Percentiles rank a stretch among this genome's conserved stretches.
These are phyloP conservation scores for Syzygium jambos DNA, from an alignment of 345 rosid species.

Conservation along the genomic window DNA sequence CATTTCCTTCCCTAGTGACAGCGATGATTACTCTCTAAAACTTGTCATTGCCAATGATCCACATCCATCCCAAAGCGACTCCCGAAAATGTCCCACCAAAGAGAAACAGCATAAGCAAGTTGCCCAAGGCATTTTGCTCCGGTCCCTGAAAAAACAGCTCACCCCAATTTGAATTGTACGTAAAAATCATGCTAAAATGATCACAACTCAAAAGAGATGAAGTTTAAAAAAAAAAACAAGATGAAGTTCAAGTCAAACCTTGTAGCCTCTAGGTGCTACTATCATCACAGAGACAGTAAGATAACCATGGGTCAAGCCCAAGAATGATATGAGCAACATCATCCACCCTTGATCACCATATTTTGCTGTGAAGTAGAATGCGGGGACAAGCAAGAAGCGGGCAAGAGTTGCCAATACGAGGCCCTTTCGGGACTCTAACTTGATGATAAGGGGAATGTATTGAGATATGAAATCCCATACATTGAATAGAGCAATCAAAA, in stretches of 20 bases:
- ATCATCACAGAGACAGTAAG: constrained; percentile 75
- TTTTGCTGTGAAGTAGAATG: constrained; percentile 78
- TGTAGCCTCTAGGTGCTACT: constrained; percentile 72
- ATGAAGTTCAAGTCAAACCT: constrained; percentile 33
- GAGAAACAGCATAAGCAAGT: constrained; percentile 53
- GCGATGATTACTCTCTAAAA: background rate
- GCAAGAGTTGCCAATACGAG: constrained; percentile 42
- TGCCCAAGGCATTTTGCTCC: constrained; percentile 84
- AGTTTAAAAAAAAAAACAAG: no score
- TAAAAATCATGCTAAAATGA: background rate
- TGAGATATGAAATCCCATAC: constrained; percentile 59
- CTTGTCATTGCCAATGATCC: constrained; percentile 52
- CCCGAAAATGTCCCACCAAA: constrained; percentile 60
- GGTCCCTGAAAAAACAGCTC: constrained; percentile 43
- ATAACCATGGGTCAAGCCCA: constrained; percentile 70
- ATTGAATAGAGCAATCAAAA: constrained; percentile 53
- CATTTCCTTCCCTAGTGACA: no score
- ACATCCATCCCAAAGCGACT: constrained; percentile 68
- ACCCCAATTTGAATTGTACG: background rate
- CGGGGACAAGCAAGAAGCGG: constrained; percentile 54
- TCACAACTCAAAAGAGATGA: no score
- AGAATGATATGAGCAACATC: constrained; percentile 55
- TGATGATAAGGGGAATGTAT: constrained; percentile 50
- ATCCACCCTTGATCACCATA: constrained; percentile 88
- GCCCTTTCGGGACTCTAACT: constrained; percentile 56